Base-by-base conservation (phyloP, 352 stramenopile species). In the Pythium phragmiticola region DNA sequence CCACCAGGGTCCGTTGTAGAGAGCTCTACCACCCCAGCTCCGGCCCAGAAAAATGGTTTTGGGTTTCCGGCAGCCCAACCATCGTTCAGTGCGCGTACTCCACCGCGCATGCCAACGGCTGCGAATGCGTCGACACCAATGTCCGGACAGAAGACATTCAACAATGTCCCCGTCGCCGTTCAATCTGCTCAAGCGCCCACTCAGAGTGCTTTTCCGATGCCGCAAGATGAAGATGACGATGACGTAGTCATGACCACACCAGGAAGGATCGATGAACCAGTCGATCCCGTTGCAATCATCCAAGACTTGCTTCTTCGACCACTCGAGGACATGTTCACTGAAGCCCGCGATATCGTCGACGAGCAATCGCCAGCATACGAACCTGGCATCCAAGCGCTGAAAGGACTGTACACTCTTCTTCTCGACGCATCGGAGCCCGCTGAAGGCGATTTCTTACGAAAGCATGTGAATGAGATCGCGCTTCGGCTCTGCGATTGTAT, bases 381-480 rank as follows among this genome's bases (percentile, higher is more conserved):
- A 19, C 75, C 89, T 51, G 85, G 87, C 21, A 76, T 87, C 14
- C 84, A 94, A 34, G 82, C 84, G 11, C 57, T 96, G 28, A 94
- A 96, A 65, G 80, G 73, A 16, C 42, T 96, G 42, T 94, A 94
- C 63, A 77, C 79, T 23, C 88, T 96, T 30, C 77, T 87, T n/a
- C 78, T 78, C 17, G 74, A 82, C 3, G 81, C 83, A 26, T 76
- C 69, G 0, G 78, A 86, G 34, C 70, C 78, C 4, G 77, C 73
- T 3, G 84, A 94, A 60, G 42, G 80, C 13, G 63, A 84, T 19
- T 94, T 94, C 66, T 60, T 94, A 52, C 72, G 75, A 21, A 80
- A 73, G n/a, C 81, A 90, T 37, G 81, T 92, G 33, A 94, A 92
- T 56, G 82, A 94, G 41, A 87, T 96, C 14, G 69, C 88, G 28